Evolutionary conservation across 768 basidiomycete species (phyloP).

Genomic region (Pleurotus citrinopileatus): DNA sequence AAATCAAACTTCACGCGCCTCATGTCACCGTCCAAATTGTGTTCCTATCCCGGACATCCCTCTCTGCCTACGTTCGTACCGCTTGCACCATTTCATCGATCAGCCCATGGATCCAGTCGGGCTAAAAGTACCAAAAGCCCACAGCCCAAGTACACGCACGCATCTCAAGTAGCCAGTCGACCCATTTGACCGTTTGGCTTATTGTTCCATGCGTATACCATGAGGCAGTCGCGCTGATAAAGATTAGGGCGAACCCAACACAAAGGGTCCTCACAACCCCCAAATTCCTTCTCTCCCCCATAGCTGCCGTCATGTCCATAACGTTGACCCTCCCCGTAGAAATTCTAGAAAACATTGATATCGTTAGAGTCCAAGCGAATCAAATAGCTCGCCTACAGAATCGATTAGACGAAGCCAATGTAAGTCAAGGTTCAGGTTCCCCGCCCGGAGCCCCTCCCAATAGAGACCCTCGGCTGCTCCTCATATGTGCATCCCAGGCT

Average conservation of each 20-base stretch:
- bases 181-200: not conserved
- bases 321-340: conserved; percentile 11
- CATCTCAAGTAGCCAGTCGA: not conserved
- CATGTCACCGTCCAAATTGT: too few species aligned
- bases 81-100: not conserved
- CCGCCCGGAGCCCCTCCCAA: too few species aligned
- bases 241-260: not conserved
- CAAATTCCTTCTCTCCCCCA: not conserved
- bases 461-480: too few species aligned
- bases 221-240: conserved; percentile 11
- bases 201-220: conserved; percentile 6
- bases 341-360: conserved; percentile 10
- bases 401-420: conserved; percentile 10
- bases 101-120: not conserved
- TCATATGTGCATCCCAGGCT: not conserved
- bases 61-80: not conserved
- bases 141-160: conserved; percentile 1
- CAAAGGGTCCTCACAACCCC: conserved; percentile 4
- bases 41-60: not conserved
- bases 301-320: conserved; percentile 9
- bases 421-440: not conserved
- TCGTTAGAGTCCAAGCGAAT: conserved; percentile 5
- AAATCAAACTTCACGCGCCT: too few species aligned
- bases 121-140: not conserved
- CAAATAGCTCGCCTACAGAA: not conserved